A percentile compares a stretch with the other conserved stretches of the same genome.
Conservation (phyloP, 2,329 filamentous ascomycete genomes). For the Nigrospora osmanthi region DNA sequence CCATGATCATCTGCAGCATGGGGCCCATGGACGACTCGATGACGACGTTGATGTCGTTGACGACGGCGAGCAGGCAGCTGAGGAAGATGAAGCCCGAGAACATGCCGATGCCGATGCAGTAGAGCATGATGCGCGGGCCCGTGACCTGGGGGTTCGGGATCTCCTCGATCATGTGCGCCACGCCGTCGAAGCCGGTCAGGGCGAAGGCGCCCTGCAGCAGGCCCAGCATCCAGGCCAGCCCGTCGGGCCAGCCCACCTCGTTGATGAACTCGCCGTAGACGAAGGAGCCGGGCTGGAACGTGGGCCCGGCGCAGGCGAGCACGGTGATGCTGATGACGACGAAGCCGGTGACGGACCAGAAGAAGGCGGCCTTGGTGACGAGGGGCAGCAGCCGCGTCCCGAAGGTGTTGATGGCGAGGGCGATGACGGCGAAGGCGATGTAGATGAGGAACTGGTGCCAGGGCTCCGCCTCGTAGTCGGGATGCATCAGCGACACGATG, state of each 20-base stretch:
- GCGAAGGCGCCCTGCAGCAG: constrained; percentile 43
- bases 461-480: constrained; percentile 44
- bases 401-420: constrained; percentile 59
- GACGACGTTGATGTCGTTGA: constrained; percentile 47
- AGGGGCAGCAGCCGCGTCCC: constrained; percentile 52
- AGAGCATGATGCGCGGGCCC: constrained; percentile 28
- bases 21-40: constrained; percentile 49
- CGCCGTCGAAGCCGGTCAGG: constrained; percentile 44
- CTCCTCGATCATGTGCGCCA: constrained; percentile 49
- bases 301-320: constrained; percentile 55
- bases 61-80: constrained; percentile 55
- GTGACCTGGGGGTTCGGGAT: constrained; percentile 37
- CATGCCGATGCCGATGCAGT: constrained; percentile 55
- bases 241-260: constrained; percentile 60
- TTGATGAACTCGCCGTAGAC: constrained; percentile 65
- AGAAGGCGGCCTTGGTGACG: constrained; percentile 61
- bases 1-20: constrained; percentile 52
- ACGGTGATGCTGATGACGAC: constrained; percentile 62
- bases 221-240: constrained; percentile 50
- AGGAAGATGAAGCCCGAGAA: constrained; percentile 57
- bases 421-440: constrained; percentile 52
- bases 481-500: constrained; percentile 53
- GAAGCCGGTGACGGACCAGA: constrained; percentile 65
- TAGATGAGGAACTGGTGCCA: constrained; percentile 74
- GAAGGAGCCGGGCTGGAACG: constrained; percentile 56